Percentiles rank a stretch among this genome's conserved stretches.
Evolutionary conservation across 202 grass and related monocot species (phyloP).

Genomic region (Panicum hallii): DNA sequence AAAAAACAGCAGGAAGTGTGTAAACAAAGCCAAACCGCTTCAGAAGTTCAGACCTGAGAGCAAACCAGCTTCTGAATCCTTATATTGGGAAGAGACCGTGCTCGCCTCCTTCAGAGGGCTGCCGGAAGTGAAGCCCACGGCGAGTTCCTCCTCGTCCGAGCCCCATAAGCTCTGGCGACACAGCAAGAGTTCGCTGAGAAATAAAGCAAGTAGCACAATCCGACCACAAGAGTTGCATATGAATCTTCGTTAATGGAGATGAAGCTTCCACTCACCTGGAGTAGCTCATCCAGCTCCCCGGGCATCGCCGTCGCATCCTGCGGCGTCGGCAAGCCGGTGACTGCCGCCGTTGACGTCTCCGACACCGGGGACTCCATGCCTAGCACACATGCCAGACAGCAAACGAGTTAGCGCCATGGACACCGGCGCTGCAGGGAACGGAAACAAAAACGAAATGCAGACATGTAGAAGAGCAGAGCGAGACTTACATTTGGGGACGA

Average conservation of each 20-base stretch:
- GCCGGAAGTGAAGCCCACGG: conserved; percentile 19
- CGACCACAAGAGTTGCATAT: background rate
- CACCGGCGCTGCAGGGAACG: background rate
- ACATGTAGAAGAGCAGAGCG: background rate
- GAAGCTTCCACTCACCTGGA: conserved; percentile 47
- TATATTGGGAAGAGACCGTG: conserved; percentile 11
- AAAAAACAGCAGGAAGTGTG: conserved; percentile 15
- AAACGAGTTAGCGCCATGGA: conserved; percentile 1
- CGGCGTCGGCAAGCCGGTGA: background rate
- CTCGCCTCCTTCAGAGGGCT: conserved; percentile 13
- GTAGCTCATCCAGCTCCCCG: conserved; percentile 46
- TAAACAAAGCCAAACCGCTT: conserved; percentile 35
- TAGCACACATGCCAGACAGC: background rate
- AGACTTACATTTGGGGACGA: conserved; percentile 54
- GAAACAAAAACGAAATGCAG: background rate
- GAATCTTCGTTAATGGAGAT: background rate
- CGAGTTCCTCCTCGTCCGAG: background rate
- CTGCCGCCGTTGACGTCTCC: conserved; percentile 29
- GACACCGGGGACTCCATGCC: conserved; percentile 41
- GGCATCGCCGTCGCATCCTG: conserved; percentile 26
- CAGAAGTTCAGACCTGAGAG: conserved; percentile 2
- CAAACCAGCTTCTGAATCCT: background rate
- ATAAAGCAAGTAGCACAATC: background rate
- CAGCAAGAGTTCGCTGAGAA: conserved; percentile 3
- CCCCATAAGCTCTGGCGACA: conserved; percentile 48